Conservation (phyloP, 2,329 filamentous ascomycete genomes). For the Hypoxylon sp. region DNA sequence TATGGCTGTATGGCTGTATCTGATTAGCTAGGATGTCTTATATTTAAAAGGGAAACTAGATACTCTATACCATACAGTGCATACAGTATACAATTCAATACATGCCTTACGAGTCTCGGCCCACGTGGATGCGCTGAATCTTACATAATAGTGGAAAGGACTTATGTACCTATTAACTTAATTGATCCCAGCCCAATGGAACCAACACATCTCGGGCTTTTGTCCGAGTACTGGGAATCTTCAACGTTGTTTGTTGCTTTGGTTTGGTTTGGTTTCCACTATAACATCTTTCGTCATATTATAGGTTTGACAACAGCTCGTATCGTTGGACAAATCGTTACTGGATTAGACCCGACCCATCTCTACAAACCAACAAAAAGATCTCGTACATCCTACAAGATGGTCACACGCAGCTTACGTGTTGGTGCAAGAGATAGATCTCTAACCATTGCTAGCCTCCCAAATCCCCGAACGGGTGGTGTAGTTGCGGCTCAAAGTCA, state of each 20-base stretch:
- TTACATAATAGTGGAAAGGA: conserved; percentile 19
- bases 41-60: too few species aligned
- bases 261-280: neutral
- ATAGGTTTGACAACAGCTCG: neutral
- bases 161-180: conserved; percentile 5
- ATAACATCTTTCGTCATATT: neutral
- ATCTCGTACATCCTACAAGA: neutral
- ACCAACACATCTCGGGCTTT: conserved; percentile 12
- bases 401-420: neutral
- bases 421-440: conserved; percentile 1
- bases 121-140: conserved; percentile 23
- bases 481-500: conserved; percentile 30
- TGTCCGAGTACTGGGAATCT: neutral
- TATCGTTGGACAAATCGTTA: conserved; percentile 1
- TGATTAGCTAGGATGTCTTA: too few species aligned
- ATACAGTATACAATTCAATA: too few species aligned
- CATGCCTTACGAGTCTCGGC: neutral
- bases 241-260: neutral
- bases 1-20: too few species aligned
- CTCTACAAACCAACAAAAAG: neutral
- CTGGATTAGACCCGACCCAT: neutral
- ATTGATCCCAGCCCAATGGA: conserved; percentile 4
- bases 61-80: too few species aligned
- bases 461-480: conserved; percentile 13
- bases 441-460: neutral